Evolutionary conservation across 106 monocot species (phyloP), one percentile per base, ranked within the genome.

Genomic region (Posidonia australis): DNA sequence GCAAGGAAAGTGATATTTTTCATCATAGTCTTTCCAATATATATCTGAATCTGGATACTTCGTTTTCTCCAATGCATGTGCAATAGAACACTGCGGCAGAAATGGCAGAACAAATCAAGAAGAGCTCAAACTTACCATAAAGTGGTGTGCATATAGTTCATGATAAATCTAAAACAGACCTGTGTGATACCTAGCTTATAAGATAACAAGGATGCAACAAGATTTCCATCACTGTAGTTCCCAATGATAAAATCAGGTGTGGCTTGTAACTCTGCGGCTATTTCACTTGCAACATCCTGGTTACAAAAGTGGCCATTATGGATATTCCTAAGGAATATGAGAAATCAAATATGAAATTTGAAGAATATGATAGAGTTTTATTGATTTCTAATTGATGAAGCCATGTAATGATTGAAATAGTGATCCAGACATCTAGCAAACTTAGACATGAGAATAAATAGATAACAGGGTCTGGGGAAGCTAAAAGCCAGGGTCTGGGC

Each of bases 31-130:
- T 71, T 84, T 84, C 93, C 93, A 90, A 44, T 82, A 94, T 65
- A 94, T 89, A 68, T 94, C 93, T 29, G 93, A 94, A 57, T 94
- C 89, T 60, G 93, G 93, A 67, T 94, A 94, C 63, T 94, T 94
- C 1, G 93, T 94, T 76, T 94, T 94, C 86, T 94, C 93, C 59
- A 94, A 54, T 13, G 93, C 93, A 80, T 94, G 93, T 26, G 93
- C 93, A 67, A 94, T 94, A 60, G 79, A 89, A 57, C 93, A 94
- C 93, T 94, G 64, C 51, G 79, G 12, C 46, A 48, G 65, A 64
- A 63, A 53, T 53, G 20, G 22, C n/a, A 53, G 23, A 13, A 54
- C 24, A 24, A 36, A 36, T 36, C 36, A 36, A 36, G 7, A 36
- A 36, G 7, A 36, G 2, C 36, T 36, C 36, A 36, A 2, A 36